A percentile compares a stretch with the other conserved stretches of the same genome.
phyloP scores from a whole-genome alignment of 345 rosid species.

The Boechera retrofracta region DNA sequence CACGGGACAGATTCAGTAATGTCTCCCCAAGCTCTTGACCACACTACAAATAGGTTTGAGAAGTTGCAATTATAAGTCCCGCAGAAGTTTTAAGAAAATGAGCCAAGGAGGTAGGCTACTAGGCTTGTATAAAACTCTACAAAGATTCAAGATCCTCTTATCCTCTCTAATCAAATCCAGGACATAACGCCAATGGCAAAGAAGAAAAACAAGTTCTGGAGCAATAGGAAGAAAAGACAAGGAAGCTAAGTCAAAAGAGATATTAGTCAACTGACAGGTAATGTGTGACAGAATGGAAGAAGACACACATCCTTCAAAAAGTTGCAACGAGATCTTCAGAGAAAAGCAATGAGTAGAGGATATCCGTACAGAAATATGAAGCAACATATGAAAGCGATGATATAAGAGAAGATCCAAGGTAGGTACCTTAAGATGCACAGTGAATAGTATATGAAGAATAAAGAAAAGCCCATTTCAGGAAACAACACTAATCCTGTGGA shows the following conservation, averaged over 20 bases:
- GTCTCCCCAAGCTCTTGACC: constrained; percentile 82
- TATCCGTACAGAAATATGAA: not conserved
- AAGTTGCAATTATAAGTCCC: not conserved
- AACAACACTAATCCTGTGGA: not conserved
- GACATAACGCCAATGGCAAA: not conserved
- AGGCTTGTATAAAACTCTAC: not conserved
- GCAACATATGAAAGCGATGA: not conserved
- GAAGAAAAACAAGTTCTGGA: not conserved
- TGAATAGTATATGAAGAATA: not conserved
- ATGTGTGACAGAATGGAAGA: no score
- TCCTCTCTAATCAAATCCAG: not conserved
- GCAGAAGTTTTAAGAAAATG: not conserved
- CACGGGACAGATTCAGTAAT: constrained; percentile 71
- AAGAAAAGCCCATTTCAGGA: not conserved
- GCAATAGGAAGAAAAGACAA: not conserved
- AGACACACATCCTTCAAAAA: not conserved
- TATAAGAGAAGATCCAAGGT: not conserved
- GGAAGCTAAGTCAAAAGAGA: constrained; percentile 15
- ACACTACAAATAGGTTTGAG: constrained; percentile 55
- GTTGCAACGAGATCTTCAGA: not conserved
- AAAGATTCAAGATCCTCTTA: not conserved
- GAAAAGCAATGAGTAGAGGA: not conserved
- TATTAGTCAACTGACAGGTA: not conserved
- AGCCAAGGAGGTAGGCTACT: not conserved
- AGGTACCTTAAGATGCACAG: not conserved